Evolutionary conservation across 257 asterid species (phyloP).

Genomic region (Knoxia roxburghii): DNA sequence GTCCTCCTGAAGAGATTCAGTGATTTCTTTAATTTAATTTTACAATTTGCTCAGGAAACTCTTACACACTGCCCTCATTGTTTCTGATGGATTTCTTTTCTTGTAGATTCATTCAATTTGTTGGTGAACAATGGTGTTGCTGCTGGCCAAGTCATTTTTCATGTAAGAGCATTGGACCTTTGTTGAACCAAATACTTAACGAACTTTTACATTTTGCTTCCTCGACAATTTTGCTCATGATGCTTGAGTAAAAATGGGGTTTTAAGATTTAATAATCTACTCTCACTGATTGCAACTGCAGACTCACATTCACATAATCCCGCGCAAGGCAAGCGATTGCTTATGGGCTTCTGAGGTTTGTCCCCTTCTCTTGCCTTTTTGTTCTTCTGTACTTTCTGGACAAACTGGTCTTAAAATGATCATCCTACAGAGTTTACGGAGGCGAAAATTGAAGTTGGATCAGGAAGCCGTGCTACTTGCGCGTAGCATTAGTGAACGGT

Average conservation of each 20-base stretch:
- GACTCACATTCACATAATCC: conserved; percentile 97
- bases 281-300: conserved; percentile 36
- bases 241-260: neutral
- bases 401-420: conserved; percentile 9
- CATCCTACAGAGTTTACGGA: conserved; percentile 38
- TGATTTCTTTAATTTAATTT: neutral
- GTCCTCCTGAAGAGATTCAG: neutral
- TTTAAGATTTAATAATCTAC: conserved; percentile 11
- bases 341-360: conserved; percentile 91
- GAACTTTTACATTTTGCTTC: neutral
- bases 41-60: neutral
- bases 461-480: conserved; percentile 65
- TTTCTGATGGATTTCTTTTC: conserved; percentile 7
- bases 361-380: neutral
- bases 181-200: neutral
- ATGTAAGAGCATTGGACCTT: conserved; percentile 41
- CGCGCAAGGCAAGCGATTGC: conserved; percentile 83
- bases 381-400: neutral
- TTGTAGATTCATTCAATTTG: conserved; percentile 91
- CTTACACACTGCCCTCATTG: neutral
- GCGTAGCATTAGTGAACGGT: conserved; percentile 49
- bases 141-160: conserved; percentile 92
- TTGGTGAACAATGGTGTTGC: conserved; percentile 91
- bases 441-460: conserved; percentile 60
- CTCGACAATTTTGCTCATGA: neutral